Percentiles rank a stretch among this genome's conserved stretches.
Evolutionary conservation across 2,329 filamentous ascomycete genomes (phyloP).

Genomic region (Botrytis fragariae): DNA sequence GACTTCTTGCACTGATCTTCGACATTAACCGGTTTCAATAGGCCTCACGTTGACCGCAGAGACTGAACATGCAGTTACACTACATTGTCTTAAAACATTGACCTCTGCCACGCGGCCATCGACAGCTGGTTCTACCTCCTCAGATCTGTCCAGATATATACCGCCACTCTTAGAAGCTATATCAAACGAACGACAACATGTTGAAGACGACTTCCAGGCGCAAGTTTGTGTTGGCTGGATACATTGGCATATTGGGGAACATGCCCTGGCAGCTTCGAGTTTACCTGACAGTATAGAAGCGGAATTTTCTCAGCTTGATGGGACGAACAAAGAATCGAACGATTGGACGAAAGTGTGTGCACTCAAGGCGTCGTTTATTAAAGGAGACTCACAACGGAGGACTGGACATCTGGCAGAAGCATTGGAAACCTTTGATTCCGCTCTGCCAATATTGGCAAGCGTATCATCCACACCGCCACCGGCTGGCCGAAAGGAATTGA

Average conservation of each 20-base stretch:
- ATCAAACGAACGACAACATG: slow-evolving; percentile 52
- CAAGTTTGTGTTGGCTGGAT: slow-evolving; percentile 82
- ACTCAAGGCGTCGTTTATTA: slow-evolving; percentile 75
- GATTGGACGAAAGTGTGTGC: slow-evolving; percentile 83
- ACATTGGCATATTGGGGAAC: slow-evolving; percentile 74
- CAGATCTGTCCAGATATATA: slow-evolving; percentile 32
- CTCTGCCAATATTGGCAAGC: slow-evolving; percentile 60
- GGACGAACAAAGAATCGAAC: slow-evolving; percentile 51
- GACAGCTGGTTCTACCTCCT: slow-evolving; percentile 30
- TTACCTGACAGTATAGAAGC: slow-evolving; percentile 63
- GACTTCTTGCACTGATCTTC: not conserved
- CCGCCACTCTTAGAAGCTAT: slow-evolving; percentile 52
- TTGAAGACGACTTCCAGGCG: slow-evolving; percentile 70
- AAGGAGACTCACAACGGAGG: slow-evolving; percentile 60
- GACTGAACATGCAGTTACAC: slow-evolving; percentile 63
- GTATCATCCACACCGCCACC: slow-evolving; percentile 49
- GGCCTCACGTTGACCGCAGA: slow-evolving; percentile 69
- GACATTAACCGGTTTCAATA: slow-evolving; percentile 40
- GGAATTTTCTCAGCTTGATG: slow-evolving; percentile 52
- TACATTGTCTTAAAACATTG: slow-evolving; percentile 42
- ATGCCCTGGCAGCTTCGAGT: slow-evolving; percentile 55
- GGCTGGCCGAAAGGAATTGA: slow-evolving; percentile 59
- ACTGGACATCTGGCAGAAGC: slow-evolving; percentile 55
- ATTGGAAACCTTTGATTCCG: slow-evolving; percentile 62
- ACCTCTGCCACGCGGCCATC: slow-evolving; percentile 26